Evolutionary conservation across 768 basidiomycete species (phyloP), one percentile per base, ranked within the genome.

Genomic region (Suillus bovinus): DNA sequence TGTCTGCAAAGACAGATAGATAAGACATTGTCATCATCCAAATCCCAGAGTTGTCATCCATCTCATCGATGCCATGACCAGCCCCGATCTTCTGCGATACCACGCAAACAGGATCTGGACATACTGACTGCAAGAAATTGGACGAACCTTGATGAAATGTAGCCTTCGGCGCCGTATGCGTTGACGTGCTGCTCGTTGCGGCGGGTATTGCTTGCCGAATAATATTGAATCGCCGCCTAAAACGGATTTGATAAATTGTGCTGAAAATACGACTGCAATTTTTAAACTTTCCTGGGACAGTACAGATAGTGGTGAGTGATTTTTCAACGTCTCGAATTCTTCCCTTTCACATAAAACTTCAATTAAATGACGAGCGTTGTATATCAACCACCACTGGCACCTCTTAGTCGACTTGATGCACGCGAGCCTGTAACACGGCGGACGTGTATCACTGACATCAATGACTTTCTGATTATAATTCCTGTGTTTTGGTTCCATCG

Each of bases 381-480:
- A 80, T 72, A 71, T 77, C 88, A 84, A 82, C 82, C 81, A 76
- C 71, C 59, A 83, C 85, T 93, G 90, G 91, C 89, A 91, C 90
- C 91, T 93, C 90, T 91, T 92, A 92, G 90, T 91, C 87, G 88
- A 93, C 83, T 72, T 86, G 85, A 74, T 79, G 68, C 80, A 73
- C 74, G 72, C 60, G 66, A 66, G 61, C 67, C 66, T 47, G 71
- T 71, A 68, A 69, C 65, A 70, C 11, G 63, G 71, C 76, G 71
- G 70, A 75, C 77, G 78, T 77, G 82, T 74, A 77, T 85, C 84
- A 86, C 83, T 91, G 90, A 91, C 90, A 91, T 93, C 73, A 86
- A 86, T 86, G 79, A 78, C 78, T 73, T 76, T 80, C 81, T 81
- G 82, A 85, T 78, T 67, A 62, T 29, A 9, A 50, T 63, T 65